phyloP scores from a whole-genome alignment of 352 stramenopile species.

The Phytopythium mirpurense region DNA sequence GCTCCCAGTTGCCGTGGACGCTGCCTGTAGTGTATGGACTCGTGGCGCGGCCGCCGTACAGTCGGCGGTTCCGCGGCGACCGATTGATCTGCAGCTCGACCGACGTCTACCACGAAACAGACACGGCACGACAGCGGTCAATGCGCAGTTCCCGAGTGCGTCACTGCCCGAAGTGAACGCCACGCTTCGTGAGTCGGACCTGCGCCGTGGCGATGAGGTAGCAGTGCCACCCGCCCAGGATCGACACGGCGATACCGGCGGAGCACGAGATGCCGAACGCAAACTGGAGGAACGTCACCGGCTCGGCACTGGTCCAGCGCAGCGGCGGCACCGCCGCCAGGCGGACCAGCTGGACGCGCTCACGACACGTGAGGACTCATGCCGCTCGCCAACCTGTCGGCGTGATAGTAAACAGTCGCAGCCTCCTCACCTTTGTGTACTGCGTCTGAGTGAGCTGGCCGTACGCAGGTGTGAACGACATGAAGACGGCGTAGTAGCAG shows the following conservation, averaged over 20 bases:
- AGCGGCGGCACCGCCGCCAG: slow-evolving; percentile 18
- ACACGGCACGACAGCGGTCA: background rate
- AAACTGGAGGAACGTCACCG: slow-evolving; percentile 50
- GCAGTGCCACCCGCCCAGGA: slow-evolving; percentile 60
- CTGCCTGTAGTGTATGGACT: slow-evolving; percentile 63
- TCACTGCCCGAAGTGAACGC: too few relatives aligned
- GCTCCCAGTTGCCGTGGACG: slow-evolving; percentile 72
- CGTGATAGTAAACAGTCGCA: background rate
- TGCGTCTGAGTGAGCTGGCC: slow-evolving; percentile 39
- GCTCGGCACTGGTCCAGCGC: slow-evolving; percentile 10
- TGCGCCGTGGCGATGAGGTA: slow-evolving; percentile 77
- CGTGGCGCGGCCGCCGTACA: slow-evolving; percentile 40
- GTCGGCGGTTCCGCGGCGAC: slow-evolving; percentile 36
- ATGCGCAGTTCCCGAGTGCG: too few relatives aligned
- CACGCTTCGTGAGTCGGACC: slow-evolving; percentile 21
- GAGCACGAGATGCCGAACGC: slow-evolving; percentile 62
- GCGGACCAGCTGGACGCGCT: slow-evolving; percentile 17
- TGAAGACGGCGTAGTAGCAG: slow-evolving; percentile 50
- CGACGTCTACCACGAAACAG: slow-evolving; percentile 44
- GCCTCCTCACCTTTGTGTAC: slow-evolving; percentile 40
- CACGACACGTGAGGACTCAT: background rate
- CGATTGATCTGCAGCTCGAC: slow-evolving; percentile 82
- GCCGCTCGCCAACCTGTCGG: background rate
- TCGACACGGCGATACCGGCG: slow-evolving; percentile 50
- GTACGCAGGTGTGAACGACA: slow-evolving; percentile 56